Evolutionary conservation across 768 basidiomycete species (phyloP), one percentile per base, ranked within the genome.

Genomic region (Boletus vinaceobasis): DNA sequence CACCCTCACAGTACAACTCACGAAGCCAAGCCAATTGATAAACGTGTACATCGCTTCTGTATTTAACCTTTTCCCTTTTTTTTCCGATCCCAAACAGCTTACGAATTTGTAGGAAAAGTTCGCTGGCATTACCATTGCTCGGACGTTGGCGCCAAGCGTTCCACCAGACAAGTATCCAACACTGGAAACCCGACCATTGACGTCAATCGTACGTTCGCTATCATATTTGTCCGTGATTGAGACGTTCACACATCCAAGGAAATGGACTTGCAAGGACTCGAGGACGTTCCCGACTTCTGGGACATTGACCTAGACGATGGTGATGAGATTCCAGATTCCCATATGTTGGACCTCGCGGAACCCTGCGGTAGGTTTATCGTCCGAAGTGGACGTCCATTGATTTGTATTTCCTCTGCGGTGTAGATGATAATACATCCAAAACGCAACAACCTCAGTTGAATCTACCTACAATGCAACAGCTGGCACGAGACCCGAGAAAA

Each of bases 11-110:
- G 84, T 79, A 1, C 72, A 78, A 43, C 74, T 97, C 23, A 81
- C 75, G 11, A 90, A 85, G 61, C 89, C 90, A 3, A 93, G 90
- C 61, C 91, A 94, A 72, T 72, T 74, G 42, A 71, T 91, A 29
- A 59, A 73, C 14, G 80, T 87, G 43, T 75, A 80, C 26, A 79
- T 89, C 5, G 73, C 82, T 60, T 83, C 88, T 31, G 90, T 90
- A 71, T 62, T 43, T 23, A 7, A 7, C 15, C 9, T 43, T 45
- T 51, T n/a, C 46, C 15, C 23, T 44, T 59, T 26, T 26, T 49
- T 50, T 35, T 42, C 39, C 44, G 27, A 49, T 55, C 53, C 53
- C 55, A 55, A 52, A 53, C 27, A 50, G n/a, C 56, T 55, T 29
- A 65, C 50, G 33, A 17, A 17, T 40, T 23, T 45, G 32, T 62